Percentiles rank a stretch among this genome's conserved stretches.
phyloP scores from a whole-genome alignment of 352 stramenopile species.

The Pythium sp. region DNA sequence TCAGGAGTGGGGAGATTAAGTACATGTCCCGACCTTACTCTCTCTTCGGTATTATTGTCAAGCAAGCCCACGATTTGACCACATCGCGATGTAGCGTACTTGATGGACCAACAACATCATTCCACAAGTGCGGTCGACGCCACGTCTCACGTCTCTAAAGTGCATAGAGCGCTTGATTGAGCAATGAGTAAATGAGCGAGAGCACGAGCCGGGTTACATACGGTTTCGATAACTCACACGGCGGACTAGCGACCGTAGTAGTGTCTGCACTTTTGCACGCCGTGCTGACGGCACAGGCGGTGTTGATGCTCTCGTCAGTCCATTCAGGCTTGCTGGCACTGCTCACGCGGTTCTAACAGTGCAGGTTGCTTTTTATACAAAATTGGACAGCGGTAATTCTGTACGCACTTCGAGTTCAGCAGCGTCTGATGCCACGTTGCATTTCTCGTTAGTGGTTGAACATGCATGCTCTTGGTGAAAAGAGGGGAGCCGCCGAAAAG shows the following conservation, averaged over 20 bases:
- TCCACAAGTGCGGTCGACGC: not conserved
- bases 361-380: too few species aligned
- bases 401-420: too few species aligned
- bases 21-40: not conserved
- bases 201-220: not conserved
- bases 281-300: not conserved
- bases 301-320: not conserved
- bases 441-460: not conserved
- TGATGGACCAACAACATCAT: not conserved
- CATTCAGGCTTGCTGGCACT: not conserved
- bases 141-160: not conserved
- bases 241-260: not conserved
- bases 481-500: not conserved
- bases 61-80: not conserved
- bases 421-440: not conserved
- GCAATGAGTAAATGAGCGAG: not conserved
- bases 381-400: too few species aligned
- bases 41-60: not conserved
- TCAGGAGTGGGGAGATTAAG: not conserved
- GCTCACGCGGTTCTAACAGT: not conserved
- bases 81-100: not conserved
- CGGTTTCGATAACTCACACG: conserved; percentile 2
- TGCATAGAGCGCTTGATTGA: not conserved
- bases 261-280: not conserved
- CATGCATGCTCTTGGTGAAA: not conserved